A percentile compares a stretch with the other conserved stretches of the same genome.
Conservation (phyloP, 2,329 filamentous ascomycete genomes). For the Microcera coccophila region DNA sequence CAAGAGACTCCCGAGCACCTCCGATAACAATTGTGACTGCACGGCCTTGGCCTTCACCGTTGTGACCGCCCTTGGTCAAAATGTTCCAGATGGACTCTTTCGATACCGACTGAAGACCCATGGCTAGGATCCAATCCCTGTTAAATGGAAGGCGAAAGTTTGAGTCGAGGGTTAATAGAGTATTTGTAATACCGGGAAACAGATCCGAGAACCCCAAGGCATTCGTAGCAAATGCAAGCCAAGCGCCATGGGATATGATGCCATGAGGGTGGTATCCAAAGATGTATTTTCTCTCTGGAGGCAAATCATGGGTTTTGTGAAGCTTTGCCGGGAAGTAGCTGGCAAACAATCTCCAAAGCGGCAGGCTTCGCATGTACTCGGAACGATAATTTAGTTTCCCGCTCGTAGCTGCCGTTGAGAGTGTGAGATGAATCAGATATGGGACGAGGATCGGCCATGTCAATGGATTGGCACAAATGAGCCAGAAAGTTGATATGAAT, state of each 20-base stretch:
- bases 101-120: constrained; percentile 85
- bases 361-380: constrained; percentile 66
- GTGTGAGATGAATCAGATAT: constrained; percentile 79
- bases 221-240: constrained; percentile 85
- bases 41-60: constrained; percentile 83
- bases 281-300: constrained; percentile 85
- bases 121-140: constrained; percentile 84
- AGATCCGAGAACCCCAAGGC: constrained; percentile 80
- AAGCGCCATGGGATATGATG: constrained; percentile 96
- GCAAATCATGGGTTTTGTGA: constrained; percentile 77
- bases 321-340: constrained; percentile 87
- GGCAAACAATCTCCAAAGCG: constrained; percentile 83
- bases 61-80: constrained; percentile 71
- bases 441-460: constrained; percentile 75
- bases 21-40: constrained; percentile 95
- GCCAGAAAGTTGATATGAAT: constrained; percentile 77
- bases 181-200: constrained; percentile 94
- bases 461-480: constrained; percentile 86
- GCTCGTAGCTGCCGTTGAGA: constrained; percentile 72
- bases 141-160: constrained; percentile 95
- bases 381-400: constrained; percentile 73
- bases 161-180: constrained; percentile 85
- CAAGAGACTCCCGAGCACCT: constrained; percentile 85
- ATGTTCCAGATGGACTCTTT: constrained; percentile 89
- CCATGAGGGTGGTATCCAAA: constrained; percentile 97